phyloP scores from a whole-genome alignment of 371 early-diverging fungal species.

The Catenaria anguillulae region DNA sequence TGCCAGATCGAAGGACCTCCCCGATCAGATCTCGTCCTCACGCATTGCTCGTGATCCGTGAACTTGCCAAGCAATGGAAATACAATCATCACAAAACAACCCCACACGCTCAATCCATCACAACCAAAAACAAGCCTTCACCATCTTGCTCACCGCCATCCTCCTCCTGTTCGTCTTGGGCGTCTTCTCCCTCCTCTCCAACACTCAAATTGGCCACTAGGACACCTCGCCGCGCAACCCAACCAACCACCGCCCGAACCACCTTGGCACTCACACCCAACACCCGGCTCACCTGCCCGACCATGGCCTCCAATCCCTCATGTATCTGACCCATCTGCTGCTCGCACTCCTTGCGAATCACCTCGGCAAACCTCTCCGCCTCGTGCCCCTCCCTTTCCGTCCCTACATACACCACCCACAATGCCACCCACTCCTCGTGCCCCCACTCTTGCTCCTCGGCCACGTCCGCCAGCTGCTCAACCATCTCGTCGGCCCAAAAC shows the following conservation, averaged over 20 bases:
- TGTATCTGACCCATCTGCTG: neutral
- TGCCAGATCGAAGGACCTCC: no score
- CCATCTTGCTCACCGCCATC: no score
- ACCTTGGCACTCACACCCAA: no score
- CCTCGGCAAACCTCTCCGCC: neutral
- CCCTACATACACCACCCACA: neutral
- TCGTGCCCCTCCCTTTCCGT: no score
- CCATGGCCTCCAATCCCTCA: neutral
- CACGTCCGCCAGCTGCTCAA: constrained; percentile 3
- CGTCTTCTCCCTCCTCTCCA: constrained; percentile 1
- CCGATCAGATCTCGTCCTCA: no score
- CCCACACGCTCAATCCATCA: no score
- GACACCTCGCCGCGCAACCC: neutral
- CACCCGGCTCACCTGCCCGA: no score
- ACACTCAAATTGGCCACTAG: neutral
- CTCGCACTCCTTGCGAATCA: neutral
- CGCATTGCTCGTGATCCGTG: no score
- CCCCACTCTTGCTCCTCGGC: constrained; percentile 7
- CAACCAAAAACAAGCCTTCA: no score
- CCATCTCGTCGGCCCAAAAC: neutral
- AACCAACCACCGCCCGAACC: no score
- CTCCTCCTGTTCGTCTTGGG: neutral
- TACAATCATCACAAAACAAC: no score
- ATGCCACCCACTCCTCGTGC: neutral
- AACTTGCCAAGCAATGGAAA: no score